Percentiles rank a stretch among this genome's conserved stretches.
phyloP scores from a whole-genome alignment of 2,329 filamentous ascomycete species.

The Juglanconis juglandina region DNA sequence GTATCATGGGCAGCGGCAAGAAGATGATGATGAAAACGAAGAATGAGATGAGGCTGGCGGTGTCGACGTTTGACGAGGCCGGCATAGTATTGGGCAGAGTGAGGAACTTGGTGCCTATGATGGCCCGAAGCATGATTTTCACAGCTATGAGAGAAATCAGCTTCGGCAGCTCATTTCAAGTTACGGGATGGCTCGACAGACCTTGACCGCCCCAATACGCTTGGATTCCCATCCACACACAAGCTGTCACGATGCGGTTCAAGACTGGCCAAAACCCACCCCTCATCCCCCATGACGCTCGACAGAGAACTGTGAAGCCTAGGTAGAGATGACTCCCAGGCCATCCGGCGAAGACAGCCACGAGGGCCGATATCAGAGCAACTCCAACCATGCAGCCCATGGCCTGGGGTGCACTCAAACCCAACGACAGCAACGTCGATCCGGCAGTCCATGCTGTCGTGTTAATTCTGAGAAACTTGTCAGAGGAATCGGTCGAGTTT shows the following conservation, averaged over 20 bases:
- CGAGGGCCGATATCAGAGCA: constrained; percentile 29
- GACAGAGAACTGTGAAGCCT: constrained; percentile 32
- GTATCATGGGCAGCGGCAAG: constrained; percentile 26
- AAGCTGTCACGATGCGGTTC: constrained; percentile 29
- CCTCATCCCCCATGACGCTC: constrained; percentile 25
- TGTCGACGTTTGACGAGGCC: constrained; percentile 24
- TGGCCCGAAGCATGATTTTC: constrained; percentile 27
- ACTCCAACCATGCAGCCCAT: constrained; percentile 31
- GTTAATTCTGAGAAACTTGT: constrained; percentile 19
- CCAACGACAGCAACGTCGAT: constrained; percentile 25
- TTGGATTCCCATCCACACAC: constrained; percentile 30
- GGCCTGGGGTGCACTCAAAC: constrained; percentile 27
- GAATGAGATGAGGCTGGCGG: constrained; percentile 26
- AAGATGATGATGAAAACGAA: constrained; percentile 29
- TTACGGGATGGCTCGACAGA: not conserved
- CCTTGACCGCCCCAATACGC: constrained; percentile 28
- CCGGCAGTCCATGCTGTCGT: constrained; percentile 28
- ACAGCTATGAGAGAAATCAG: constrained; percentile 19
- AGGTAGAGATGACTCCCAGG: constrained; percentile 31
- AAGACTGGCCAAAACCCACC: constrained; percentile 31
- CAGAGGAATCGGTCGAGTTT: not conserved
- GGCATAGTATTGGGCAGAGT: constrained; percentile 25
- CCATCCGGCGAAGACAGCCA: constrained; percentile 33
- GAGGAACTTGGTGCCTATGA: constrained; percentile 26
- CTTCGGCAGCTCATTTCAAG: not conserved